phyloP scores from a whole-genome alignment of 2,329 filamentous ascomycete genomes.

The Fusarium sp. region DNA sequence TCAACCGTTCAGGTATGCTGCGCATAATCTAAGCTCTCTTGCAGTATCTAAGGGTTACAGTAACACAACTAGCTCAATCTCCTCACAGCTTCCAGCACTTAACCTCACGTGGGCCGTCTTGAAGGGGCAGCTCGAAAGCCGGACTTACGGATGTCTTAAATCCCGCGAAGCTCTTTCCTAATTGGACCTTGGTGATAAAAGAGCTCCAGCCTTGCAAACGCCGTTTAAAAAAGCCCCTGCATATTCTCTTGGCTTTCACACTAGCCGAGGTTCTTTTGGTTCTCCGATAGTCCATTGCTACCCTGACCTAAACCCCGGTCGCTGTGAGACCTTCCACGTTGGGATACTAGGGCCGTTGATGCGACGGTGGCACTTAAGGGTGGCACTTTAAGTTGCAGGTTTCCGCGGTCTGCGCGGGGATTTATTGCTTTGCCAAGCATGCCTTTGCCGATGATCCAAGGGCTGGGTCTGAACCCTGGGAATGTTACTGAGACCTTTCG shows the following conservation, averaged over 20 bases:
- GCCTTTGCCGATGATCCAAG: not conserved
- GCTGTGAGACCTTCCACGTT: conserved; percentile 25
- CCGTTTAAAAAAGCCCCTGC: conserved; percentile 22
- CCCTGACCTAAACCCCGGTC: conserved; percentile 9
- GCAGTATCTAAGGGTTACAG: not conserved
- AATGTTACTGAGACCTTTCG: not conserved
- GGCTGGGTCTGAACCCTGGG: not conserved
- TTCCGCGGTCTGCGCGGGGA: not conserved
- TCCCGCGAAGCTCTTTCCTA: not conserved
- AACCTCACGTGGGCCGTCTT: not conserved
- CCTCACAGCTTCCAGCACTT: not conserved
- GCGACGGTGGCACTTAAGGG: not conserved
- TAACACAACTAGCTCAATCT: not conserved
- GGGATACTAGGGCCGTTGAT: conserved; percentile 12
- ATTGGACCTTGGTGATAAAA: conserved; percentile 6
- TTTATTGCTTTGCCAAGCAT: not conserved
- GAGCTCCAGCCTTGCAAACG: not conserved
- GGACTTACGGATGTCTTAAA: not conserved
- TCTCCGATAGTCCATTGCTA: conserved; percentile 16
- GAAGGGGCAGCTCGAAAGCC: not conserved
- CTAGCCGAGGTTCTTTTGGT: conserved; percentile 13
- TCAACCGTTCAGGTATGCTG: not conserved
- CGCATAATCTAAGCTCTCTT: not conserved
- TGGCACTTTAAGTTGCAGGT: conserved; percentile 6
- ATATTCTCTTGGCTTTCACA: conserved; percentile 13